Base-by-base conservation (phyloP, 1,284 basidiomycete genomes). In the Waitea zeae region DNA sequence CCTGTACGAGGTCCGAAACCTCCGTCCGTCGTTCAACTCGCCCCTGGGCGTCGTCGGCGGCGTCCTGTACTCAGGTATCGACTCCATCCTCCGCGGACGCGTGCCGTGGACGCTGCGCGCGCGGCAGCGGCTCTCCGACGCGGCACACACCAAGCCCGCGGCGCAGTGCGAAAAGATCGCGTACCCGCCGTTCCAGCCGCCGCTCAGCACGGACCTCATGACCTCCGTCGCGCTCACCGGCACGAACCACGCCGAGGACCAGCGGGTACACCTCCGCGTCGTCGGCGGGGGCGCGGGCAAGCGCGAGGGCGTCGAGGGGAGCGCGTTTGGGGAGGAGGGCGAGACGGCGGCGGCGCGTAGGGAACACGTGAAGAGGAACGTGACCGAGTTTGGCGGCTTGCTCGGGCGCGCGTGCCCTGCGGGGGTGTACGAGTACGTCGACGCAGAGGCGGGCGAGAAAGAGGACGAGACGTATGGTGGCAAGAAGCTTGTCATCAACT, bases 231-330 rank as follows among this genome's bases (percentile, higher is more conserved):
- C 83, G 4, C 66, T 96, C 34, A 97, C 93, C 2, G 87, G 87
- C 2, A 98, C 95, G 17, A 96, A 96, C 55, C 95, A 98, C 51
- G 77, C 86, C 12, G 93, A 98, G 53, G 89, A 96, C 54, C 89
- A 97, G 57, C 89, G 84, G 1, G 64, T 89, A 7, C 93, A 98
- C 57, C 61, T 98, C 24, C 7, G 24, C 7, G 9, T 26, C 7
- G n/a, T 30, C 70, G 78, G 26, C 69, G n/a, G n/a, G n/a, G n/a
- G n/a, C 89, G 17, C 66, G 62, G 62, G 66, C 38, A 48, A n/a
- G n/a, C n/a, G n/a, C n/a, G 69, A 54, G 24, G 66, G 53, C 43
- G 68, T 58, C 42, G 64, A 49, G 34, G 53, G 31, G n/a, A 4
- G 31, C 49, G 18, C n/a, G n/a, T n/a, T n/a, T n/a, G n/a, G n/a